phyloP scores from a whole-genome alignment of 805 yeast species.

The Metschnikowia baotianmanensis region DNA sequence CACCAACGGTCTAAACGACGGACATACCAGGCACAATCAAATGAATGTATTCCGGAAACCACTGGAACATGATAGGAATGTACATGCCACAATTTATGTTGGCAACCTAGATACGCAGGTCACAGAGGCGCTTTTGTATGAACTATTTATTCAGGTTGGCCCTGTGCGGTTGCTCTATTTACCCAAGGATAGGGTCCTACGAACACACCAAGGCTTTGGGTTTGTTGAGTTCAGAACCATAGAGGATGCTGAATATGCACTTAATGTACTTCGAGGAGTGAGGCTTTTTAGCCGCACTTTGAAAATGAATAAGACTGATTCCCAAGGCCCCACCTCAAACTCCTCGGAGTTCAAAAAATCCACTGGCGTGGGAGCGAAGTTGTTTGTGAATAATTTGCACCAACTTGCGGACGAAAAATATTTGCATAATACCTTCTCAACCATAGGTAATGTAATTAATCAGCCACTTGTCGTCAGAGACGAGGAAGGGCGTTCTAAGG shows the following conservation, averaged over 20 bases:
- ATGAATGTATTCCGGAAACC: conserved; percentile 36
- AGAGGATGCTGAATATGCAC: conserved; percentile 69
- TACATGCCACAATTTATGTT: conserved; percentile 65
- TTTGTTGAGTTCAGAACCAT: conserved; percentile 67
- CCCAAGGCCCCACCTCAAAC: conserved; percentile 6
- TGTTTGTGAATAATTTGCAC: conserved; percentile 61
- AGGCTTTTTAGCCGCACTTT: conserved; percentile 60
- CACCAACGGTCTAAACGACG: no score
- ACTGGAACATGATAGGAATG: conserved; percentile 50
- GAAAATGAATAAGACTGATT: conserved; percentile 52
- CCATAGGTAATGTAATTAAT: conserved; percentile 61
- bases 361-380: conserved; percentile 46
- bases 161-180: conserved; percentile 69
- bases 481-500: conserved; percentile 49
- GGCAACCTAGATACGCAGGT: conserved; percentile 82
- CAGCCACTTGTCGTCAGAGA: conserved; percentile 53
- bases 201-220: conserved; percentile 81
- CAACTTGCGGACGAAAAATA: conserved; percentile 60
- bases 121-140: conserved; percentile 70
- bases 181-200: conserved; percentile 74
- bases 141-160: conserved; percentile 80
- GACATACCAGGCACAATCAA: no score
- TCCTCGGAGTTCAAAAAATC: conserved; percentile 13
- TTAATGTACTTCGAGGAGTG: conserved; percentile 57
- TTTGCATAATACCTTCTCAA: conserved; percentile 55